Percentiles rank a stretch among this genome's conserved stretches.
Evolutionary conservation across 2,329 filamentous ascomycete genomes (phyloP).

Genomic region (Annulohypoxylon truncatum): DNA sequence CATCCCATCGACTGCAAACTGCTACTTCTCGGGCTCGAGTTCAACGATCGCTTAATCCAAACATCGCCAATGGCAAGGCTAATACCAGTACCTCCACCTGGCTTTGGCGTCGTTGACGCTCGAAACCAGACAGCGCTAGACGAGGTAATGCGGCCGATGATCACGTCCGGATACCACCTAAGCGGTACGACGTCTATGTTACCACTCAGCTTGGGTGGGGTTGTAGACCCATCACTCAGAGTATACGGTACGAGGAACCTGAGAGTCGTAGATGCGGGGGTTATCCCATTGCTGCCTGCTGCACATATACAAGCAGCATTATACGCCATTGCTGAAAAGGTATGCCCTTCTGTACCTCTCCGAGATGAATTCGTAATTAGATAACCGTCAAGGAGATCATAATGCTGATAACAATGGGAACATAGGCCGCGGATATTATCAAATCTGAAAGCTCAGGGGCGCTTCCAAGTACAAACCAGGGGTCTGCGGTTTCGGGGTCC

Average conservation of each 20-base stretch:
- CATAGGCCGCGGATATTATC: constrained; percentile 60
- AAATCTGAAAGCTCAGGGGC: constrained; percentile 45
- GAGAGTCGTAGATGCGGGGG: constrained; percentile 58
- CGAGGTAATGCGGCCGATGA: constrained; percentile 36
- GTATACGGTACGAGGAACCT: constrained; percentile 59
- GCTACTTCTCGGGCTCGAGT: constrained; percentile 43
- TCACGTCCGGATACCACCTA: constrained; percentile 58
- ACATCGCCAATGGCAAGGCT: constrained; percentile 44
- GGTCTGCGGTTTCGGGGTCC: neutral
- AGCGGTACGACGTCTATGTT: constrained; percentile 59
- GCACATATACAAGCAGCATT: constrained; percentile 47
- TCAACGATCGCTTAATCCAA: constrained; percentile 45
- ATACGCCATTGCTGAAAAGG: constrained; percentile 54
- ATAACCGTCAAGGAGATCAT: neutral
- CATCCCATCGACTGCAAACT: constrained; percentile 55
- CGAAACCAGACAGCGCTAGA: constrained; percentile 44
- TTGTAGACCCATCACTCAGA: constrained; percentile 56
- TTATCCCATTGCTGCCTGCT: constrained; percentile 59
- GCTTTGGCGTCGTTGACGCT: constrained; percentile 39
- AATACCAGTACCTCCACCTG: constrained; percentile 38
- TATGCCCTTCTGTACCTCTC: constrained; percentile 31
- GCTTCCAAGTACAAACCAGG: neutral
- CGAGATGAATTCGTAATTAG: neutral
- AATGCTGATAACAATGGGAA: constrained; percentile 15
- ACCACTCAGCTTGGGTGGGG: constrained; percentile 56